A percentile compares a stretch with the other conserved stretches of the same genome.
Evolutionary conservation across 257 asterid species (phyloP).

Genomic region (Gentiana dahurica): DNA sequence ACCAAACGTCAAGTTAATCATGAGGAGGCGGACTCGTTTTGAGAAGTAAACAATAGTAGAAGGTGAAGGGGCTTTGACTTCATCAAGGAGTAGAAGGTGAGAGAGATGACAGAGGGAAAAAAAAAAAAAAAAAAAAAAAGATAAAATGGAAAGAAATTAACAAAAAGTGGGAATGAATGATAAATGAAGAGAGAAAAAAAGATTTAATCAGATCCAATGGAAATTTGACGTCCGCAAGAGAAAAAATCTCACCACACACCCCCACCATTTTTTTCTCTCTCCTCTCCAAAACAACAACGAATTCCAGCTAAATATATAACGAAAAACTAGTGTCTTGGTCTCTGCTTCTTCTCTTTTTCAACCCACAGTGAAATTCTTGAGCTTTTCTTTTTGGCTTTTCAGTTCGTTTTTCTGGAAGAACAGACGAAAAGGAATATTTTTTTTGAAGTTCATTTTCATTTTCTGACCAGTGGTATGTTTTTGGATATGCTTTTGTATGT

Average conservation of each 20-base stretch:
- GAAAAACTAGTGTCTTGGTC: constrained; percentile 8
- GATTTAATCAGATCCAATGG: constrained; percentile 28
- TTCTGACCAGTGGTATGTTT: too few species aligned
- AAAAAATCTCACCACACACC: constrained; percentile 9
- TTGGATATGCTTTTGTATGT: too few species aligned
- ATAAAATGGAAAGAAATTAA: constrained; percentile 7
- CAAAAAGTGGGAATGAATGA: constrained; percentile 4
- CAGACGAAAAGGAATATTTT: too few species aligned
- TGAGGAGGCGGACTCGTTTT: too few species aligned
- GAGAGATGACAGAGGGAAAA: too few species aligned
- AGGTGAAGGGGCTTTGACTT: too few species aligned
- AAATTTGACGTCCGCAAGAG: constrained; percentile 42
- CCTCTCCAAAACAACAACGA: not conserved
- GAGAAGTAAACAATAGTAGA: too few species aligned
- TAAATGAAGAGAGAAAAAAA: constrained; percentile 23
- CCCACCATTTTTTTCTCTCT: constrained; percentile 14
- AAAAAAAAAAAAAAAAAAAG: not conserved
- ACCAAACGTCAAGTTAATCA: too few species aligned
- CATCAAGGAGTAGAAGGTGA: too few species aligned
- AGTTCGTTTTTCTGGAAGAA: not conserved
- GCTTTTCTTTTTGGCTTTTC: not conserved
- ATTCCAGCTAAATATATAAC: constrained; percentile 17
- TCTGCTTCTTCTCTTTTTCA: not conserved
- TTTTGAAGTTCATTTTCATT: too few species aligned
- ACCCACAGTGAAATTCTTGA: not conserved